These are phyloP conservation scores for Aegilops bicornis DNA, from an alignment of 176 grass and related monocot genomes.

Conservation along the genomic window DNA sequence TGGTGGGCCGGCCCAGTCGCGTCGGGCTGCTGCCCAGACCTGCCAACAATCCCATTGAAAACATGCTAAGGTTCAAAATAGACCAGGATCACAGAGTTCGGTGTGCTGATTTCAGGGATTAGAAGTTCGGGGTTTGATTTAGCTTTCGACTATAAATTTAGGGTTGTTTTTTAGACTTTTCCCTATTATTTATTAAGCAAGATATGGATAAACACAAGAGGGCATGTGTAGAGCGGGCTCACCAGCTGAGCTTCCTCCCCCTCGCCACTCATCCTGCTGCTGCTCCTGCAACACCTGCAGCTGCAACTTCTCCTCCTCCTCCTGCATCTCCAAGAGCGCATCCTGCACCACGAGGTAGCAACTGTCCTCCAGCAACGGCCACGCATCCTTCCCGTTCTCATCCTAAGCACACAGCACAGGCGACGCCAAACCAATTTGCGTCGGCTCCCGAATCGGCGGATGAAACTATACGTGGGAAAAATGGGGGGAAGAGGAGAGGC, in stretches of 20 bases:
- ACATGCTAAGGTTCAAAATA: no score
- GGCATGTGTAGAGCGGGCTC: neutral
- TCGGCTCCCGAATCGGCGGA: no score
- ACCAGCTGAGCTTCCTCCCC: neutral
- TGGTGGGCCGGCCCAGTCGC: no score
- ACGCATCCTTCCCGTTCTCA: neutral
- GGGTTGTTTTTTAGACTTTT: no score
- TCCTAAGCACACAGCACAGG: neutral
- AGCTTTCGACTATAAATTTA: no score
- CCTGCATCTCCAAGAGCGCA: constrained; percentile 19
- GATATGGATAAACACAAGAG: neutral
- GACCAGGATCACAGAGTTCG: no score
- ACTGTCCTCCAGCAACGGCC: constrained; percentile 15
- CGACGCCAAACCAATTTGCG: neutral
- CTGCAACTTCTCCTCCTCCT: neutral
- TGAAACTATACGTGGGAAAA: neutral
- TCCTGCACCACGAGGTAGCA: constrained; percentile 19
- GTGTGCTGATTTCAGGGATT: no score
- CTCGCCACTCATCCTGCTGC: no score
- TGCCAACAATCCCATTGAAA: no score
- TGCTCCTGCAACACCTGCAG: neutral
- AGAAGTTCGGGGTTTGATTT: no score
- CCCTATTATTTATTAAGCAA: neutral
- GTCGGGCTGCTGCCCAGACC: no score
- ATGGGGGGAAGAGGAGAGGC: neutral